Conservation (phyloP, 2,329 filamentous ascomycete species). For the Phyllosticta citribraziliensis region DNA sequence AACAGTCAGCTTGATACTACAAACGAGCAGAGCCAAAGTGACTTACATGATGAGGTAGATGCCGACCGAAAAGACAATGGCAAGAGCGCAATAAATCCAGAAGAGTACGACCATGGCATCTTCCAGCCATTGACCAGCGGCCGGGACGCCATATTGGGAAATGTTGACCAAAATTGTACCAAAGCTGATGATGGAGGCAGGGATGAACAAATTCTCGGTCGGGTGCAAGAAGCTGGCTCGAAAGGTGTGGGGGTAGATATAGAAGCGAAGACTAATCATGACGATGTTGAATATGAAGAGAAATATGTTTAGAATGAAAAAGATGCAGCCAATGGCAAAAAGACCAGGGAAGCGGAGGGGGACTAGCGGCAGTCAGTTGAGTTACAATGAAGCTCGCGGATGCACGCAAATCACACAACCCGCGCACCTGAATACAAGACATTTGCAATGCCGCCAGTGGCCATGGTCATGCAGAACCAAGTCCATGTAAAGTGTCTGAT, state of each 20-base stretch:
- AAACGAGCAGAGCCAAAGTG: constrained; percentile 10
- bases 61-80: constrained; percentile 56
- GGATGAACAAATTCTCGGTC: constrained; percentile 68
- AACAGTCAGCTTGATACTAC: not conserved
- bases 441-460: constrained; percentile 51
- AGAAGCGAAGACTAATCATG: constrained; percentile 60
- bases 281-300: constrained; percentile 63
- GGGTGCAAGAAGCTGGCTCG: constrained; percentile 63
- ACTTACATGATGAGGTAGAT: constrained; percentile 65
- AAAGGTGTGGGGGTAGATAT: constrained; percentile 60
- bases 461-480: constrained; percentile 65
- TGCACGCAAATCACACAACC: not conserved
- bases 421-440: constrained; percentile 46
- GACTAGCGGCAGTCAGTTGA: constrained; percentile 16
- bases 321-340: constrained; percentile 39
- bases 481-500: constrained; percentile 63
- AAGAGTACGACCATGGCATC: constrained; percentile 56
- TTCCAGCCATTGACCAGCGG: constrained; percentile 46
- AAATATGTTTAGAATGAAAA: constrained; percentile 39
- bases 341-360: constrained; percentile 35
- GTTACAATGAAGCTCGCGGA: not conserved
- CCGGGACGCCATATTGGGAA: constrained; percentile 57
- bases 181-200: constrained; percentile 56
- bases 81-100: constrained; percentile 63
- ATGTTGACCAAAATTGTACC: constrained; percentile 57